Conservation (phyloP, 2,329 filamentous ascomycete genomes). For the Cladorrhinum sp. region DNA sequence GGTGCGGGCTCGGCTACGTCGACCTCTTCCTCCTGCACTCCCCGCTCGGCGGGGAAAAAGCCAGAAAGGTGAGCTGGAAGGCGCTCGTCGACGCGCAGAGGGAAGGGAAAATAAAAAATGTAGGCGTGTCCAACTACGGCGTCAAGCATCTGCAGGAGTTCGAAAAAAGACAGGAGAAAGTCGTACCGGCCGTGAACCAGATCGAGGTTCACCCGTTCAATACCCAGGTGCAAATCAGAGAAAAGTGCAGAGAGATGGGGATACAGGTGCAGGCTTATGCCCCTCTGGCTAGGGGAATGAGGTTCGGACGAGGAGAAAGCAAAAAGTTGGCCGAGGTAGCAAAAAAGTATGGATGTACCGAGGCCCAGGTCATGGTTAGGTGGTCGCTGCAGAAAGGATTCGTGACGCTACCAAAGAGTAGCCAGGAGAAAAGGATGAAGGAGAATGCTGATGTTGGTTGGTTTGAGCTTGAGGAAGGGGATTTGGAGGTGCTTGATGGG, state of each 20-base stretch:
- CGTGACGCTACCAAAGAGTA: conserved; percentile 72
- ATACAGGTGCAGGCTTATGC: conserved; percentile 79
- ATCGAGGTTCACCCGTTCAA: conserved; percentile 84
- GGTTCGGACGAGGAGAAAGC: conserved; percentile 59
- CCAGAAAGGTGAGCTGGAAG: conserved; percentile 69
- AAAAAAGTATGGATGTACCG: conserved; percentile 66
- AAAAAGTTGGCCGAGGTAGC: conserved; percentile 60
- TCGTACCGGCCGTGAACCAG: conserved; percentile 74
- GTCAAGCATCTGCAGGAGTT: conserved; percentile 53
- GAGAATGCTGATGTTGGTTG: conserved; percentile 62
- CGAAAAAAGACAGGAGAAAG: conserved; percentile 42
- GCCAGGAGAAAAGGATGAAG: conserved; percentile 57
- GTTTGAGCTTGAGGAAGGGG: conserved; percentile 60
- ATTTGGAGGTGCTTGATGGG: conserved; percentile 60
- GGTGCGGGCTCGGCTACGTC: conserved; percentile 68
- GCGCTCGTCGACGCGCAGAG: conserved; percentile 73
- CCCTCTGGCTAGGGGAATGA: conserved; percentile 67
- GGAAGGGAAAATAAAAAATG: conserved; percentile 67
- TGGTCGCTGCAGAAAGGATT: conserved; percentile 76
- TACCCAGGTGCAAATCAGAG: conserved; percentile 64
- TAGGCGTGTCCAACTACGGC: conserved; percentile 77
- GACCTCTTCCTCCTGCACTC: conserved; percentile 79
- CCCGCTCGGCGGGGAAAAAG: conserved; percentile 69
- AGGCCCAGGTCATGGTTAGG: conserved; percentile 71
- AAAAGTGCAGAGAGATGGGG: conserved; percentile 61